phyloP scores from a whole-genome alignment of 2,329 filamentous ascomycete genomes.

The Sphaerulina populicola region DNA sequence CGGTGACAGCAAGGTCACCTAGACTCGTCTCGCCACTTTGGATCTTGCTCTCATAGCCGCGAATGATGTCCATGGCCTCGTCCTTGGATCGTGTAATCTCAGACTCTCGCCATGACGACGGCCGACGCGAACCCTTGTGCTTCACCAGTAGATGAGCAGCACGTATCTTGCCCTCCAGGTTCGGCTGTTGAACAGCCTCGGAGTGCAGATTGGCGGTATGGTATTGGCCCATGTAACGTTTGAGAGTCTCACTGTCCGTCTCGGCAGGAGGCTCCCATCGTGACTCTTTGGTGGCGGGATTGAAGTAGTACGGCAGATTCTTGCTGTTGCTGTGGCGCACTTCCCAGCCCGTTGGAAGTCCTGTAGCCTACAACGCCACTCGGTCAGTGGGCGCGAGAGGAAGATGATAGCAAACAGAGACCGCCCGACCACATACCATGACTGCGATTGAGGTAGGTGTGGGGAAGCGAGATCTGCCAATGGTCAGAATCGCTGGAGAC shows the following conservation, averaged over 20 bases:
- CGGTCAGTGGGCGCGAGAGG: constrained; percentile 1
- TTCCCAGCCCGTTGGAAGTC: constrained; percentile 46
- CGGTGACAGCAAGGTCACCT: constrained; percentile 74
- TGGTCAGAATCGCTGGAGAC: constrained; percentile 1
- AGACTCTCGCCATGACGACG: constrained; percentile 86
- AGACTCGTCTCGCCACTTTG: constrained; percentile 58
- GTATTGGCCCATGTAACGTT: constrained; percentile 83
- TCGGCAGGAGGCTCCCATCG: constrained; percentile 87
- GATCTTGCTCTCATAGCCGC: constrained; percentile 68
- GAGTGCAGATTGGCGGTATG: constrained; percentile 50
- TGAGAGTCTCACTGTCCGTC: constrained; percentile 86
- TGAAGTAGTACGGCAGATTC: constrained; percentile 99
- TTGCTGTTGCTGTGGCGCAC: constrained; percentile 97
- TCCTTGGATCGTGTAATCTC: constrained; percentile 83
- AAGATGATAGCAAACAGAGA: not conserved
- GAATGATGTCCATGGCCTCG: constrained; percentile 71
- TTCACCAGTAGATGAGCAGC: constrained; percentile 90
- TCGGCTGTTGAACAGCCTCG: constrained; percentile 18
- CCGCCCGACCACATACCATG: constrained; percentile 1
- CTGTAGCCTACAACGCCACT: constrained; percentile 21
- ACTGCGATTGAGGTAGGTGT: constrained; percentile 4
- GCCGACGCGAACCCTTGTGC: constrained; percentile 77
- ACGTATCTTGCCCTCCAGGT: constrained; percentile 71
- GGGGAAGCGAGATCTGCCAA: constrained; percentile 7
- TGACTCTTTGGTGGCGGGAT: constrained; percentile 73